Conservation (phyloP, 768 basidiomycete species). For the Vishniacozyma victoriae region DNA sequence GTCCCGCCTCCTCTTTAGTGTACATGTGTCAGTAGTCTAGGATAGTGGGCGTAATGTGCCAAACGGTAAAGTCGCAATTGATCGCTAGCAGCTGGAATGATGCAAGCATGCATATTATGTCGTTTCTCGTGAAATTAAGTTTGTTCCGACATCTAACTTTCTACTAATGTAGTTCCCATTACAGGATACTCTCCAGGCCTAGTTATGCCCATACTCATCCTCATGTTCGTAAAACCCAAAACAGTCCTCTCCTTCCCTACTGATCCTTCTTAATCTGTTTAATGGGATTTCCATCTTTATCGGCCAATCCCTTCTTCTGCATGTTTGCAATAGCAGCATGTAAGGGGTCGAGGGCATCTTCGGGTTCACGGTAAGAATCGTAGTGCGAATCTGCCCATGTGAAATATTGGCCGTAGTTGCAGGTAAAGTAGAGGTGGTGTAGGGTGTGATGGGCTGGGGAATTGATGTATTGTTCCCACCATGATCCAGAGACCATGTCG, state of each 20-base stretch:
- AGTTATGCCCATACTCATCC: too few species aligned
- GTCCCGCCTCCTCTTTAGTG: too few species aligned
- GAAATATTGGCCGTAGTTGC: constrained; percentile 98
- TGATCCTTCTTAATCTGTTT: constrained; percentile 34
- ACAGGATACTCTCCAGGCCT: too few species aligned
- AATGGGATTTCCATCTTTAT: constrained; percentile 28
- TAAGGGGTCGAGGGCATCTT: constrained; percentile 74
- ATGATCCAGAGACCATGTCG: constrained; percentile 92
- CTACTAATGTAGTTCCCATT: too few species aligned
- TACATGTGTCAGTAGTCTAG: too few species aligned
- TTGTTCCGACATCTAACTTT: too few species aligned
- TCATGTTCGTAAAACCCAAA: too few species aligned
- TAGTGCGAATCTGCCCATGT: constrained; percentile 83
- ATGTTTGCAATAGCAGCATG: constrained; percentile 47
- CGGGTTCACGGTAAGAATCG: constrained; percentile 84
- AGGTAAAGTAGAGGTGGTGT: constrained; percentile 93
- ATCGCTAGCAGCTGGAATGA: too few species aligned
- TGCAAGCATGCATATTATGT: too few species aligned
- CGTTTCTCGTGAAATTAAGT: too few species aligned
- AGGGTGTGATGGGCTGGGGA: constrained; percentile 98
- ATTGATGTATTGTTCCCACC: constrained; percentile 84
- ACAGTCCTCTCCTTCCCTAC: constrained; percentile 7
- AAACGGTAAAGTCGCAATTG: too few species aligned
- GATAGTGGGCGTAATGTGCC: too few species aligned
- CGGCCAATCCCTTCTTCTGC: constrained; percentile 54